phyloP scores from a whole-genome alignment of 2,329 filamentous ascomycete species.

The Aspergillus sp. region DNA sequence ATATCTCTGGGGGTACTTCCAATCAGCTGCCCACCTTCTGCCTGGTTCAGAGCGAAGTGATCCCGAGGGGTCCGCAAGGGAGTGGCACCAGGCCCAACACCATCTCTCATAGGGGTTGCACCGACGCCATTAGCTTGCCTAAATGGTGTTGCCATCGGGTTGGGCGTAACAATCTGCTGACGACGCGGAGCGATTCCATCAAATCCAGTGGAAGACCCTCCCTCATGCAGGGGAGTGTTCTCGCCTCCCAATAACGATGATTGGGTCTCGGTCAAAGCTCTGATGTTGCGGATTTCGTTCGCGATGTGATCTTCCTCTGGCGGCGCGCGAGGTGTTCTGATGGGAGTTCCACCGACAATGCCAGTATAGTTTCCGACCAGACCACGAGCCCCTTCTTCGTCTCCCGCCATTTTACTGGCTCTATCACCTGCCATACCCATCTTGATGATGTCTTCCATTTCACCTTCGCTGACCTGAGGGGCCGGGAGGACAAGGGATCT shows the following conservation, averaged over 20 bases:
- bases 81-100: slow-evolving; percentile 71
- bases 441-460: slow-evolving; percentile 97
- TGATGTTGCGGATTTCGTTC: slow-evolving; percentile 94
- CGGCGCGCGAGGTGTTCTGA: slow-evolving; percentile 86
- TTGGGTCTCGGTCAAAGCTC: slow-evolving; percentile 87
- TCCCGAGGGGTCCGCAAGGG: slow-evolving; percentile 88
- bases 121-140: slow-evolving; percentile 66
- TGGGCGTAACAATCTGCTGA: slow-evolving; percentile 84
- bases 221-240: slow-evolving; percentile 85
- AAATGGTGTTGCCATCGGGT: slow-evolving; percentile 90
- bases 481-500: slow-evolving; percentile 78
- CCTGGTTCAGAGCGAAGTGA: slow-evolving; percentile 78
- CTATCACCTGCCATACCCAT: slow-evolving; percentile 94
- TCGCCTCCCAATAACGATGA: slow-evolving; percentile 92
- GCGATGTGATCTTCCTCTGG: slow-evolving; percentile 93
- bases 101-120: slow-evolving; percentile 63
- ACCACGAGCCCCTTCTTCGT: slow-evolving; percentile 82
- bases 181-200: slow-evolving; percentile 79
- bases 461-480: slow-evolving; percentile 88
- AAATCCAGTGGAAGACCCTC: slow-evolving; percentile 80
- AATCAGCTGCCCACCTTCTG: slow-evolving; percentile 65
- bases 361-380: slow-evolving; percentile 84
- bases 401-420: slow-evolving; percentile 72
- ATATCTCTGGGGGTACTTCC: slow-evolving; percentile 77
- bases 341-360: slow-evolving; percentile 79